Evolutionary conservation across 306 rosid species (phyloP).

Genomic region (Cicer pinnatifidum): DNA sequence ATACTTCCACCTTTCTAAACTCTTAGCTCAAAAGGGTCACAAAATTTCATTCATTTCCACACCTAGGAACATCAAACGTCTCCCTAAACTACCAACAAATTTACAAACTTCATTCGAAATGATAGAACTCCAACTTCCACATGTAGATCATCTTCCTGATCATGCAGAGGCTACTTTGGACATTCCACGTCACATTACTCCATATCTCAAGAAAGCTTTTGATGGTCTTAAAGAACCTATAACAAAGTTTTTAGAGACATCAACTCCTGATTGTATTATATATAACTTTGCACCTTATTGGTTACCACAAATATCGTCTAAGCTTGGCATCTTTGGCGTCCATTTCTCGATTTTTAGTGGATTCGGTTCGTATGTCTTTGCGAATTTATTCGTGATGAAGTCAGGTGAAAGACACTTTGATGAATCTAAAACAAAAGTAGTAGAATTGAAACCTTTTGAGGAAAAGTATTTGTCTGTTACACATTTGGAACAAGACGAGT

Average conservation of each 20-base stretch:
- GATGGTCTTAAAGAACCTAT: constrained; percentile 41
- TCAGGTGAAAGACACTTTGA: neutral
- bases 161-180: constrained; percentile 20
- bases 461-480: neutral
- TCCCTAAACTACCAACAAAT: constrained; percentile 41
- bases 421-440: neutral
- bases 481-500: neutral
- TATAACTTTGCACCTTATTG: neutral
- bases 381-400: no score
- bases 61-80: constrained; percentile 56
- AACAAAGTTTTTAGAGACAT: neutral
- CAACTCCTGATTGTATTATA: neutral
- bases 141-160: neutral
- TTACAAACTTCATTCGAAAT: constrained; percentile 32
- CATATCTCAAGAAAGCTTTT: constrained; percentile 30
- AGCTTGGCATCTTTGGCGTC: neutral
- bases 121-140: constrained; percentile 21
- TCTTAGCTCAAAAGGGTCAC: constrained; percentile 54
- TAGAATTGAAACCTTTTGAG: constrained; percentile 34
- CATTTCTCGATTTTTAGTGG: no score
- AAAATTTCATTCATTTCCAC: constrained; percentile 51
- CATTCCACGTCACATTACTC: neutral
- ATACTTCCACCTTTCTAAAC: constrained; percentile 48
- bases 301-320: constrained; percentile 2
- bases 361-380: no score